Evolutionary conservation across 768 basidiomycete species (phyloP), one percentile per base, ranked within the genome.

Genomic region (Pleurotus tuber-regium): DNA sequence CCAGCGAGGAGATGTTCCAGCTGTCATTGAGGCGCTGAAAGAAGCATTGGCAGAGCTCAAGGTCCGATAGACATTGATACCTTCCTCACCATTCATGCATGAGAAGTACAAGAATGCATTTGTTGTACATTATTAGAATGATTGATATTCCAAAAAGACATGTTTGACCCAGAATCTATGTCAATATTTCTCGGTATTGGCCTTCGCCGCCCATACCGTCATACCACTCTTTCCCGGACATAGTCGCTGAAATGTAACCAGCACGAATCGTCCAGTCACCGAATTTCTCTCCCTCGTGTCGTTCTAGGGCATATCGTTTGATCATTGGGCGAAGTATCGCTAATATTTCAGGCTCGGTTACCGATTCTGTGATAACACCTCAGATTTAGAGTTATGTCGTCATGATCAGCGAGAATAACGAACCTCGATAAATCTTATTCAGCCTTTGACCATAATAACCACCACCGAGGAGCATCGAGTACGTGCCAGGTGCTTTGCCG

Each of bases 251-350:
- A 57, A 98, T 93, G 62, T 95, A 93, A 38, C 95, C 93, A 21
- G 83, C 87, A 41, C 96, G 79, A 56, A 99, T 88, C 26, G 92
- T 91, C 66, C 89, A 99, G 68, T 98, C 97, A 26, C 97, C 97
- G 62, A 99, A 98, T 51, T 75, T 86, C 69, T 99, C 97, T 25
- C 91, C 93, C 7, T 90, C 85, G 3, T 75, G 70, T 40, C 96
- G 78, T 67, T 98, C 94, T 23, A 89, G 72, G 0, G 96, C 92
- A 65, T 93, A 99, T 52, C 80, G 77, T 69, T 92, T 93, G 78
- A 99, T 96, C 90, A 99, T 94, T 0, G 94, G 95, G 51, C 66
- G 60, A 19, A 99, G 81, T 57, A 95, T 95, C 4, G 84, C 84
- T 48, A 99, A 71, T 50, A 97, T 97, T 67, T 97, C 93, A 6